These are phyloP conservation scores for Phaeoacremonium minimum DNA, from an alignment of 2,329 filamentous ascomycete genomes.

Conservation along the genomic window DNA sequence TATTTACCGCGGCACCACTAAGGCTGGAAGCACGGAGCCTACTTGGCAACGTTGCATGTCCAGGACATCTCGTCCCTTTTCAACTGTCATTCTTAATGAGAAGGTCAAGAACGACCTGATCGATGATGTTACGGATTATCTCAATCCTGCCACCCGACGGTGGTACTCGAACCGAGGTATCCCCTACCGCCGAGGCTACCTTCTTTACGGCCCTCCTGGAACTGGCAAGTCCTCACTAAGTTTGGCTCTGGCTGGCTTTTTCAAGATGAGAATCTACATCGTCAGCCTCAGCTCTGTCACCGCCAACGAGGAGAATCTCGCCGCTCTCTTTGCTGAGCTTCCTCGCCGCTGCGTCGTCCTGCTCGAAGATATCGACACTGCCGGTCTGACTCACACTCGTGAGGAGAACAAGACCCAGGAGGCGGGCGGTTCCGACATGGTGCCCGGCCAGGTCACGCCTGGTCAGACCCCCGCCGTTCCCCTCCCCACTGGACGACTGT, in stretches of 20 bases:
- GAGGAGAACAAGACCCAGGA: slow-evolving; percentile 20
- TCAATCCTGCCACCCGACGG: slow-evolving; percentile 57
- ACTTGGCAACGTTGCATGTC: slow-evolving; percentile 61
- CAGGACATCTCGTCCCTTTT: slow-evolving; percentile 55
- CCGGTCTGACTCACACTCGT: slow-evolving; percentile 61
- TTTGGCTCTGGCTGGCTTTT: slow-evolving; percentile 65
- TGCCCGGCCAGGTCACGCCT: slow-evolving; percentile 2
- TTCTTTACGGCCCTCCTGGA: slow-evolving; percentile 76
- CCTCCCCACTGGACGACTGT: slow-evolving; percentile 40
- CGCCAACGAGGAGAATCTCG: slow-evolving; percentile 62
- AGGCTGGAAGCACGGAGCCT: slow-evolving; percentile 33
- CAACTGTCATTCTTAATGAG: slow-evolving; percentile 61
- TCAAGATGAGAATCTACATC: slow-evolving; percentile 69
- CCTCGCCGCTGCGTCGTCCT: slow-evolving; percentile 69
- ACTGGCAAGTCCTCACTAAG: slow-evolving; percentile 74
- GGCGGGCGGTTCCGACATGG: slow-evolving; percentile 7
- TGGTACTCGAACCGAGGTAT: slow-evolving; percentile 86
- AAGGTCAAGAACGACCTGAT: slow-evolving; percentile 55
- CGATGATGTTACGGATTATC: slow-evolving; percentile 58
- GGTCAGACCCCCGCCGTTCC: slow-evolving; percentile 13
- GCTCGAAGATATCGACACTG: slow-evolving; percentile 73
- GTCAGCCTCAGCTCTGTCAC: slow-evolving; percentile 60
- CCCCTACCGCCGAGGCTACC: slow-evolving; percentile 78
- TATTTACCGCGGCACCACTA: slow-evolving; percentile 56
- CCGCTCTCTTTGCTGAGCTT: slow-evolving; percentile 60